Base-by-base conservation (phyloP, 2,329 filamentous ascomycete species). In the Mollisia scopiformis region DNA sequence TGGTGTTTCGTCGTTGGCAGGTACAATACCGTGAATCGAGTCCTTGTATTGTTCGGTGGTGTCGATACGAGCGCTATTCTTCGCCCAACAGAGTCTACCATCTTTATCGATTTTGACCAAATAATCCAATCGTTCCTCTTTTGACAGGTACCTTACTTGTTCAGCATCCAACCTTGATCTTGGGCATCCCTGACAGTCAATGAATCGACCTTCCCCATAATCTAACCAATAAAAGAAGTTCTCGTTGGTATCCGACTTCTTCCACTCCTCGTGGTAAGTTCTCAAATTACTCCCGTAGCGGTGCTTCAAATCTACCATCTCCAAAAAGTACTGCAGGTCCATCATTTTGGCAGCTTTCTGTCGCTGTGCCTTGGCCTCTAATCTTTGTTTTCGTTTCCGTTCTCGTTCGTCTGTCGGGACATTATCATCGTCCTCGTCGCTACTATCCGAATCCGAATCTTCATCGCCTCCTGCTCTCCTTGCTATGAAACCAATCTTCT, bases 151-250 rank as follows among this genome's bases (percentile, higher is more conserved):
- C 19, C 93, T 84, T 1, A 97, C 91, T 69, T 88, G 87, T 73
- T 96, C 91, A 25, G 85, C 82, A 55, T 95, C 91, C 6, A 97
- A 79, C 14, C 86, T 81, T 61, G 91, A 88, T 35, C 93, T 82
- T 1, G 92, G 88, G 65, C 92, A 92, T 0, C 85, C 82, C 3
- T 86, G 83, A 13, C 94, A 78, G 64, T 94, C 89, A 46, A 95
- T 73, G 39, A 84, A 75, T 67, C 80, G 86, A 0, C 93, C 93
- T 52, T 88, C 88, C 5, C 93, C 93, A 61, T 90, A 82, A 72
- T 97, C 93, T 1, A 97, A 80, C 93, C 93, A 97, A 76, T 93
- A 94, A 74, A 97, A 97, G 81, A 93, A 97, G 72, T 95, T 96
- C 73, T 97, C 89, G 4, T 87, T 84, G 0, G 92, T 94, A 28